Conservation (phyloP, 768 basidiomycete genomes). For the Lactarius pseudohatsudake region DNA sequence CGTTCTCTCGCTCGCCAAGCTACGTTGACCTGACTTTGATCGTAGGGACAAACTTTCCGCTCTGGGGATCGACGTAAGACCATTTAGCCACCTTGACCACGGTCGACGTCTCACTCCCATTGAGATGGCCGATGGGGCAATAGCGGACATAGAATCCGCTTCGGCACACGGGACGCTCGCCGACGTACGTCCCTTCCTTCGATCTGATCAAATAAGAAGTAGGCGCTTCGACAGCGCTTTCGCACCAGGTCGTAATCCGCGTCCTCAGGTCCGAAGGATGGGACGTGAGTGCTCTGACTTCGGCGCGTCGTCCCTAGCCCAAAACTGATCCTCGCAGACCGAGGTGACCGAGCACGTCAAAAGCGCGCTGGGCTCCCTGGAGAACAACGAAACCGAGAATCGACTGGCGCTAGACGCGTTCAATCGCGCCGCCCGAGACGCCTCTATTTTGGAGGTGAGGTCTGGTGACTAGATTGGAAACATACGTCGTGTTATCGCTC, state of each 20-base stretch:
- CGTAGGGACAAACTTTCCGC: conserved; percentile 20
- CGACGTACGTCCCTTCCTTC: conserved; percentile 7
- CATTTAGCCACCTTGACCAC: neutral
- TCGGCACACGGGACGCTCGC: conserved; percentile 6
- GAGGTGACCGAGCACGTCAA: conserved; percentile 12
- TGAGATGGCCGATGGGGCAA: conserved; percentile 13
- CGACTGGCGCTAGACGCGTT: conserved; percentile 4
- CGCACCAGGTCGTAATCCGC: conserved; percentile 7
- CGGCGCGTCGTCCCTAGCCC: neutral
- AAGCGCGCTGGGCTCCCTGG: conserved; percentile 8
- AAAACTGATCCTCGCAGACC: conserved; percentile 1
- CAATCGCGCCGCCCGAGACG: conserved; percentile 5
- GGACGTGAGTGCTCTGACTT: conserved; percentile 4
- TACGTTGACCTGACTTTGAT: too few relatives aligned
- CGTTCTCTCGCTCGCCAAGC: neutral
- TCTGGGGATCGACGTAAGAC: conserved; percentile 24
- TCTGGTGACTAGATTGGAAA: neutral
- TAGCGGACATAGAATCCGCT: conserved; percentile 9
- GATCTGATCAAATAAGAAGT: neutral
- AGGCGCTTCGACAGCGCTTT: neutral
- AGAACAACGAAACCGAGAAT: conserved; percentile 10
- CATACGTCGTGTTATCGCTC: neutral
- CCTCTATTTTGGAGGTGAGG: conserved; percentile 10
- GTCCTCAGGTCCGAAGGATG: conserved; percentile 14
- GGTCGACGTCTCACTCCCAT: neutral